Evolutionary conservation across 2,329 filamentous ascomycete genomes (phyloP), one percentile per base, ranked within the genome.

Genomic region (Botrytis fabae): DNA sequence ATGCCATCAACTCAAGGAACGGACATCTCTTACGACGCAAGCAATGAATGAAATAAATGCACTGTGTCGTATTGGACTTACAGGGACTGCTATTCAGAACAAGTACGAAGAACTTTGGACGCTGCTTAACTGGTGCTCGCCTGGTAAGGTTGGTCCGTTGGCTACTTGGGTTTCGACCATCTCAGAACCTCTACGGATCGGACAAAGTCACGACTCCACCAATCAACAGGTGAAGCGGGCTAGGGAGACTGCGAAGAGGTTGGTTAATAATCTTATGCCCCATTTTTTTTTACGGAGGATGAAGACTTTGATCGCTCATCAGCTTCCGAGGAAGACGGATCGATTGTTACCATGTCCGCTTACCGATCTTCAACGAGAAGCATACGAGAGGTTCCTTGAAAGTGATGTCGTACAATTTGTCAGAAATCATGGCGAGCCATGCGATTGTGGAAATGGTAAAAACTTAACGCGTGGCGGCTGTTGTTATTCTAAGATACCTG

Each of bases 51-150:
- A 95, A 75, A 86, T 98, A 77, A 99, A 99, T 78, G 90, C 95
- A 0, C 87, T 98, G 3, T 98, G 96, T 80, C 89, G 96, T 48
- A 95, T 99, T 74, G 96, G 96, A 0, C 85, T 99, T 14, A 98
- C 95, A 0, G 96, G 96, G 2, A 99, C 96, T 0, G 95, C 95
- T 0, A 98, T 99, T 62, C 96, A 99, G 80, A 99, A 99, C 82
- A 96, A 93, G 77, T 99, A 99, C 81, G 94, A 98, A 80, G 96
- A 99, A 81, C 86, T 99, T 0, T 99, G 95, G 95, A 97, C 94
- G 0, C 85, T 99, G 0, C 85, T 99, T 4, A 97, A 99, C 80
- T 99, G 96, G 96, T 95, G 94, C 0, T 96, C 97, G 77, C 96
- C 96, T 0, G 95, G 94, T 0, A 83, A 86, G 64, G 87, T 92